phyloP scores from a whole-genome alignment of 169 alveolate genomes.

The Plasmodium knowlesi region DNA sequence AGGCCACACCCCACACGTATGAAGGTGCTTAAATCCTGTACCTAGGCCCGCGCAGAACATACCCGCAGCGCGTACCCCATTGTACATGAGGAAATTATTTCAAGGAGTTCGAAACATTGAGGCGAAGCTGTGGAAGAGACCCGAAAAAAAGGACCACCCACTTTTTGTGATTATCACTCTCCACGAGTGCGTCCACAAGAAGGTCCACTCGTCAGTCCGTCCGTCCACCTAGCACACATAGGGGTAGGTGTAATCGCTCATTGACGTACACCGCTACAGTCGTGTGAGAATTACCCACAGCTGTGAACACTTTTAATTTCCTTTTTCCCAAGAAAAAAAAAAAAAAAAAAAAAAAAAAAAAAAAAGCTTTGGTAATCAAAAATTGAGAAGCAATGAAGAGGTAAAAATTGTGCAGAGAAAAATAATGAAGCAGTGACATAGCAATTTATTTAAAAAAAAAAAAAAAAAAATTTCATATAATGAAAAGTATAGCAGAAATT shows the following conservation, averaged over 20 bases:
- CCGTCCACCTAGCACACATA: neutral
- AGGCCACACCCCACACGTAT: neutral
- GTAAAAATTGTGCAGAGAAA: neutral
- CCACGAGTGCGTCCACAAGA: neutral
- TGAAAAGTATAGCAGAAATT: constrained; percentile 28
- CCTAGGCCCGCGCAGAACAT: neutral
- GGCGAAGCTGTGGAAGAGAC: neutral
- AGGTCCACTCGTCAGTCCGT: neutral
- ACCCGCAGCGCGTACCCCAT: neutral
- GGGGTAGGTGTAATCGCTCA: neutral
- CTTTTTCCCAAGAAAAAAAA: neutral
- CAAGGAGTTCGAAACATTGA: neutral
- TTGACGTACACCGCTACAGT: neutral
- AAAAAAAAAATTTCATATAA: constrained; percentile 8
- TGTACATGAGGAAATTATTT: neutral
- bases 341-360: neutral
- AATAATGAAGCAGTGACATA: neutral
- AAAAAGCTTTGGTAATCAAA: neutral
- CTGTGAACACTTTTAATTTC: neutral
- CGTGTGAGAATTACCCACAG: neutral
- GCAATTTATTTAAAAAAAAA: neutral
- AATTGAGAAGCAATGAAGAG: neutral
- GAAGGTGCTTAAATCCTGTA: neutral
- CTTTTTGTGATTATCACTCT: too few relatives aligned
- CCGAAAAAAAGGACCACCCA: neutral